Conservation (phyloP, 495 filamentous ascomycete genomes). For the Penicillium simplicissimum region DNA sequence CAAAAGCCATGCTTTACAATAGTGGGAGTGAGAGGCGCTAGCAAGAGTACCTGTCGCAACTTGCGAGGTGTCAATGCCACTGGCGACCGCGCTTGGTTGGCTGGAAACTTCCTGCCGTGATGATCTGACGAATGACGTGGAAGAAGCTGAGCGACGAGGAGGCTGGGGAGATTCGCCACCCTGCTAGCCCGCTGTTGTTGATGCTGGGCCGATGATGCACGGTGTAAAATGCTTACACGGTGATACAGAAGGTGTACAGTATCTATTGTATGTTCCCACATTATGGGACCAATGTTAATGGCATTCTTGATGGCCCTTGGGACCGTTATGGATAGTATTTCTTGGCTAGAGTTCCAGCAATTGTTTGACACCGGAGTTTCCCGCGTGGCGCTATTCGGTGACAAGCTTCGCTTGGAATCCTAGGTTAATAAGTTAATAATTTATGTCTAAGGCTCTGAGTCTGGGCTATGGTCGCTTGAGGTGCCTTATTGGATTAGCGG, state of each 20-base stretch:
- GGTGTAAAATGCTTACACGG: neutral
- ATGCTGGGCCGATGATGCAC: neutral
- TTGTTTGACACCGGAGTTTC: slow-evolving; percentile 5
- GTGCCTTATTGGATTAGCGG: neutral
- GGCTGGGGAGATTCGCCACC: slow-evolving; percentile 21
- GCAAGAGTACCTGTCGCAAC: neutral
- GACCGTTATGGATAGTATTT: neutral
- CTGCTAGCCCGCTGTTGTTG: neutral
- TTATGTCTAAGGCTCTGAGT: too few relatives aligned
- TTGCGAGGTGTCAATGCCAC: neutral
- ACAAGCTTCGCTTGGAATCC: neutral
- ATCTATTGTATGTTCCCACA: neutral
- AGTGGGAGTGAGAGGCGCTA: too few relatives aligned
- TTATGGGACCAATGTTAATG: neutral
- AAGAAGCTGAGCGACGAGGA: neutral
- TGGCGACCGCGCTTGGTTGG: neutral
- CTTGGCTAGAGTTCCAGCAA: neutral
- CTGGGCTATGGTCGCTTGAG: neutral
- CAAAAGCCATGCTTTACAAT: too few relatives aligned
- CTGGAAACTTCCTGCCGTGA: neutral
- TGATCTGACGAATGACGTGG: slow-evolving; percentile 2
- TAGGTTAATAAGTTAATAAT: too few relatives aligned
- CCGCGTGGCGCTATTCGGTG: slow-evolving; percentile 4
- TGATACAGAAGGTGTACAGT: slow-evolving; percentile 1
- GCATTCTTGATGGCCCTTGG: neutral